A percentile compares a stretch with the other conserved stretches of the same genome.
Conservation (phyloP, 441 rosid species). For the Mallotus repandus region DNA sequence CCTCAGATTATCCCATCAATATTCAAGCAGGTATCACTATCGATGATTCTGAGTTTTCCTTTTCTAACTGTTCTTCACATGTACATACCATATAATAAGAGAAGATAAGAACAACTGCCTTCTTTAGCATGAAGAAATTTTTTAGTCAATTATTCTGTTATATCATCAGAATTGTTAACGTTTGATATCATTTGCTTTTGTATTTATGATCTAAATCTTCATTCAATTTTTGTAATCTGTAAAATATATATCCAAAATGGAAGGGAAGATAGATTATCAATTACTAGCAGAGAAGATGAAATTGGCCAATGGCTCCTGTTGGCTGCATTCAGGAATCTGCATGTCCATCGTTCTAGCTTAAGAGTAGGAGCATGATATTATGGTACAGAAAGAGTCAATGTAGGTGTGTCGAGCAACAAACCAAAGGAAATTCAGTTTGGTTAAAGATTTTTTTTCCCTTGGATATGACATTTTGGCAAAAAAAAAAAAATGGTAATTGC, state of each 20-base stretch:
- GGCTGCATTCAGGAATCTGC: background rate
- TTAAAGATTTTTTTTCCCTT: background rate
- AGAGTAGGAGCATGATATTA: background rate
- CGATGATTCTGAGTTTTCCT: background rate
- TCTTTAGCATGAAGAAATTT: background rate
- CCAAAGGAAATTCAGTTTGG: too few relatives aligned
- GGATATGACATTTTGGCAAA: background rate
- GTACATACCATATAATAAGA: background rate
- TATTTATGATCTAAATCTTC: background rate
- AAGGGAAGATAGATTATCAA: too few relatives aligned
- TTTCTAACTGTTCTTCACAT: background rate
- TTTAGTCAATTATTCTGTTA: background rate
- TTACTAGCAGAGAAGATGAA: too few relatives aligned
- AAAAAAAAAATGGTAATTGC: background rate
- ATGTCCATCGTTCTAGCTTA: background rate
- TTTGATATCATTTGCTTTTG: background rate
- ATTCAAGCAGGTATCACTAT: constrained; percentile 60
- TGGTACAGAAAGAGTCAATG: background rate
- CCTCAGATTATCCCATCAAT: constrained; percentile 81
- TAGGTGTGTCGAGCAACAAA: background rate
- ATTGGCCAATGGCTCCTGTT: background rate
- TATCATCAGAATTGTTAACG: background rate
- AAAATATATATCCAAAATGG: background rate
- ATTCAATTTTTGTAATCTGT: background rate
- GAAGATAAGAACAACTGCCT: background rate